Evolutionary conservation across 768 basidiomycete species (phyloP), one percentile per base, ranked within the genome.

Genomic region (Lactifluus pinguis): DNA sequence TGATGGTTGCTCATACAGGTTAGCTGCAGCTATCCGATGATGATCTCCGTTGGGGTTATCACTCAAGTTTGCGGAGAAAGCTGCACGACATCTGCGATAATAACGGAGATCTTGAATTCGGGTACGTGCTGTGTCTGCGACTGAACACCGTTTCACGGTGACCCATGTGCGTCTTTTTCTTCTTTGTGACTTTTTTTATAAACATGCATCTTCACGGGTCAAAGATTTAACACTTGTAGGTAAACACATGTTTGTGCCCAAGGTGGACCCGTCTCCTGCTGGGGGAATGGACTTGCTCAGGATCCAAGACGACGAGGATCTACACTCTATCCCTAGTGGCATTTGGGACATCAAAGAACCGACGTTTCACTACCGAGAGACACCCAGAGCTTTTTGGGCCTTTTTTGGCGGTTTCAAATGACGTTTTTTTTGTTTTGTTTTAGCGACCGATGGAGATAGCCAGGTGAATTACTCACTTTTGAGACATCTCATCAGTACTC

Each of bases 261-360:
- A 77, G 68, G 80, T 90, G 51, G 73, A 70, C 75, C 0, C 74
- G 71, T 14, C 61, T 49, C 47, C 75, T 75, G 32, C 74, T 75
- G 15, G 69, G 68, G 47, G 66, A 17, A 91, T 92, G 87, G 80
- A 88, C 56, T 79, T 89, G 51, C 72, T 90, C 45, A 79, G 78
- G 59, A 72, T 90, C 15, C 80, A 86, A 65, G 78, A 76, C 53
- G 71, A 76, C 19, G 75, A 80, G 2, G 89, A 92, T 71, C 74
- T 88, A 6, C 69, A 72, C 0, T 72, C 78, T 0, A 75, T 91
- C 17, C 82, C 83, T 0, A 72, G 68, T 44, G 87, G 87, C 1
- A 67, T 78, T 32, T 92, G 89, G 89, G 89, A 85, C 0, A 90
- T 92, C 68, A 81, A 78, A 63, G 87, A 92, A 66, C 89, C 89